phyloP scores from a whole-genome alignment of 23 red algal genomes.

The Cyanidioschyzon merolae region DNA sequence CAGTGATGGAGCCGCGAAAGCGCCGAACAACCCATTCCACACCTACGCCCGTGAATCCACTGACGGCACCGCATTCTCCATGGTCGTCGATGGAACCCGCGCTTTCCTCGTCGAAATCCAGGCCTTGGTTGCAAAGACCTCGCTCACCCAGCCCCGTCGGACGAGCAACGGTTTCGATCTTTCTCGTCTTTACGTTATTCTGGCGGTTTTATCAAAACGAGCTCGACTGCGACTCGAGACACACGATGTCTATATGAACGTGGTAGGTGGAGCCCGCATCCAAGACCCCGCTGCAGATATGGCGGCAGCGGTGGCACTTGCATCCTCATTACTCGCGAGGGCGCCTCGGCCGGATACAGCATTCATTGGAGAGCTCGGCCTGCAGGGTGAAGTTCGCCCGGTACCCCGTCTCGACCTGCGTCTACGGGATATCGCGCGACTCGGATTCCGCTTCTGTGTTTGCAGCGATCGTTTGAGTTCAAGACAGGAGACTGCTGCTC shows the following conservation, averaged over 20 bases:
- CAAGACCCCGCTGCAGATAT: slow-evolving; percentile 20
- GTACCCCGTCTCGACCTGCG: background rate
- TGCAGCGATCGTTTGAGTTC: background rate
- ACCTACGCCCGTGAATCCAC: background rate
- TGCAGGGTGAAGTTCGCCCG: slow-evolving; percentile 18
- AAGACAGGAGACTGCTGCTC: background rate
- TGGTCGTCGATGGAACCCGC: slow-evolving; percentile 14
- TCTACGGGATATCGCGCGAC: slow-evolving; percentile 2
- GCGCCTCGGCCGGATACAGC: slow-evolving; percentile 9
- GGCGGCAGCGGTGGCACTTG: background rate
- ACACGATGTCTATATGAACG: slow-evolving; percentile 22
- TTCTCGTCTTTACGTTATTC: slow-evolving; percentile 13
- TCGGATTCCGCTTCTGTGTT: slow-evolving; percentile 9
- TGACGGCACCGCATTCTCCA: slow-evolving; percentile 9
- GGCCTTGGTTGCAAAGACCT: background rate
- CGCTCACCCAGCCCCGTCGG: slow-evolving; percentile 11
- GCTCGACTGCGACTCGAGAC: background rate
- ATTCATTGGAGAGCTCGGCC: slow-evolving; percentile 20
- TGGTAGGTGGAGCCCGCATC: slow-evolving; percentile 19
- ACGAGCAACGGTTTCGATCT: slow-evolving; percentile 26
- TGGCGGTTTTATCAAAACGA: slow-evolving; percentile 20
- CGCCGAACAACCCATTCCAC: background rate
- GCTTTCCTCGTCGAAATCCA: slow-evolving; percentile 22
- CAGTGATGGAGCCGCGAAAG: background rate
- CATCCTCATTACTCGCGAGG: slow-evolving; percentile 3